Base-by-base conservation (phyloP, 352 stramenopile species). In the Pythium angustatum region DNA sequence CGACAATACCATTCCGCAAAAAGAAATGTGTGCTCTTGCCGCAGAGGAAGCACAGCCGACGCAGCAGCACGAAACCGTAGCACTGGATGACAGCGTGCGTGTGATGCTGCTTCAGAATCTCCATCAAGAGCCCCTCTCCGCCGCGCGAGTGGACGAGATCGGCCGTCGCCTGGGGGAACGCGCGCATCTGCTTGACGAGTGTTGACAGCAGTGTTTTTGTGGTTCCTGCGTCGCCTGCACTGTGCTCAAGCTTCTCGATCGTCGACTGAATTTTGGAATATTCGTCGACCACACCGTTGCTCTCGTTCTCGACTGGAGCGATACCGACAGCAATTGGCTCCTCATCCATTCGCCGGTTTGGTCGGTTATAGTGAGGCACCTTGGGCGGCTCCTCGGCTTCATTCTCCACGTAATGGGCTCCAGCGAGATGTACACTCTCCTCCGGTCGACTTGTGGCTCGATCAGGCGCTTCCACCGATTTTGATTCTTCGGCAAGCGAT, bases 171-270 rank as follows among this genome's bases (percentile, higher is more conserved):
- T 91, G 77, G 0, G 84, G 84, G 48, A 79, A 87, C 0, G 83
- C 67, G n/a, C 85, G 82, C 75, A 92, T 87, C 21, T 94, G 82
- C 58, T 94, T 91, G 9, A 91, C 81, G 28, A 93, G 78, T 2
- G 70, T 76, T 2, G 85, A 91, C 4, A 93, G 70, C 26, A 84
- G 73, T 0, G 72, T 78, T 59, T 93, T 93, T 47, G 79, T 78
- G 17, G 68, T 64, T 22, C 71, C 44, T n/a, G 81, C 60, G 57
- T 90, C 79, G 27, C 28, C 58, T 9, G 83, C 34, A n/a, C 65
- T 66, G 15, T 58, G 74, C 28, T 77, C 71, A 5, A 93, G 62
- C n/a, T 77, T 40, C 34, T 88, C 52, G 28, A 91, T 71, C 3
- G 77, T 80, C 33, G 81, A 68, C 8, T 80, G 11, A 36, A 85